A percentile compares a stretch with the other conserved stretches of the same genome.
Conservation (phyloP, 148 eudicot genomes). For the Beta vulgaris region DNA sequence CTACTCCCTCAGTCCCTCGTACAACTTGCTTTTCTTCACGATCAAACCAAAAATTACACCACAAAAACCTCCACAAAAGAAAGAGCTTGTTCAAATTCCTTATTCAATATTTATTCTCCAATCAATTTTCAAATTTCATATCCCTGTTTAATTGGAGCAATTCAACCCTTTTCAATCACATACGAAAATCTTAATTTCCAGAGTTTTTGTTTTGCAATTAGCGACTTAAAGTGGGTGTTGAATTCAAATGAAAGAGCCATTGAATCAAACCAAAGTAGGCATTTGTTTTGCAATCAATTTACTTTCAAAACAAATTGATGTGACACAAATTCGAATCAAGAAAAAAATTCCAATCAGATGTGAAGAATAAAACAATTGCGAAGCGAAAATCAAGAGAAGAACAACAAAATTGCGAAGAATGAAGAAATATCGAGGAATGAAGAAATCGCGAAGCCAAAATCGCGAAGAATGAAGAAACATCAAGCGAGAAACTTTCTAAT, state of each 20-base stretch:
- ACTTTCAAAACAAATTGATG: no score
- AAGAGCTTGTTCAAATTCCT: not conserved
- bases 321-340: no score
- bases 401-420: no score
- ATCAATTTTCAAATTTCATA: not conserved
- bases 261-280: slow-evolving; percentile 45
- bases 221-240: not conserved
- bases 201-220: slow-evolving; percentile 4
- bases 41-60: not conserved
- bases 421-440: no score
- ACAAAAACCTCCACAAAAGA: not conserved
- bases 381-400: no score
- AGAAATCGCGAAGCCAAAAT: no score
- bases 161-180: not conserved
- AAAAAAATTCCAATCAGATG: no score
- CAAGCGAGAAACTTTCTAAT: no score
- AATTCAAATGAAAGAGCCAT: slow-evolving; percentile 42
- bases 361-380: no score
- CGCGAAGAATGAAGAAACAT: no score
- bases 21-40: not conserved
- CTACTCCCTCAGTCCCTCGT: no score
- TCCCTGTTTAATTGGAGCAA: not conserved
- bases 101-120: not conserved
- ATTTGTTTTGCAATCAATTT: no score
- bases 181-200: not conserved